Base-by-base conservation (phyloP, 2,329 filamentous ascomycete species). In the Arthrobotrys conoides region DNA sequence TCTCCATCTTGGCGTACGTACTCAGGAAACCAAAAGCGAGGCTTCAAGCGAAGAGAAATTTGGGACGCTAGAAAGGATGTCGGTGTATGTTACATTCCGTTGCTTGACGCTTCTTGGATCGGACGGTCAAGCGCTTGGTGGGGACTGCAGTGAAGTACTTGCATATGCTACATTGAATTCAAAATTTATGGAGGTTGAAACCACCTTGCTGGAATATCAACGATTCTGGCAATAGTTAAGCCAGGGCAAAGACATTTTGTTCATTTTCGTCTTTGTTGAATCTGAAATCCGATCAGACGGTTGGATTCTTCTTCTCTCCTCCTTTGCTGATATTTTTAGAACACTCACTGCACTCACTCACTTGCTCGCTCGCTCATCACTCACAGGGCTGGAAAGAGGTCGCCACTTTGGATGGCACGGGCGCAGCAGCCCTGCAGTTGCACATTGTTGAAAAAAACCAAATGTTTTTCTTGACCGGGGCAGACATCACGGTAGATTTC, bases 71-170 rank as follows among this genome's bases (percentile, higher is more conserved):
- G 22, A 36, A 41, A n/a, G 53, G 53, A 22, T 73, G 70, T 61
- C 70, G 55, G 55, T 51, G 70, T 63, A 68, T 22, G 70, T 73
- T 73, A 68, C 70, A 68, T 73, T 65, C 70, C 63, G 70, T 61
- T 36, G 41, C n/a, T 53, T 10, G 46, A 65, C 70, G 41, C 63
- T 67, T 51, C 22, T 51, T 73, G 70, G 61, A 22, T 61, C 55
- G 55, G 55, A 61, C 41, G 33, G 18, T 61, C 8, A 61, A 44
- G 57, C 57, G 10, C 33, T 44, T 61, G 53, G 38, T 46, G 44
- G 44, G 57, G 18, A 27, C 53, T 44, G 18, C n/a, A n/a, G n/a
- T n/a, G n/a, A n/a, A n/a, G n/a, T n/a, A n/a, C n/a, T n/a, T n/a
- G n/a, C 33, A 38, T 38, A 61, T 61, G 57, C 36, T 61, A 61